A percentile compares a stretch with the other conserved stretches of the same genome.
Conservation (phyloP, 139 green algal species). For the Tetradesmus lagerheimii region DNA sequence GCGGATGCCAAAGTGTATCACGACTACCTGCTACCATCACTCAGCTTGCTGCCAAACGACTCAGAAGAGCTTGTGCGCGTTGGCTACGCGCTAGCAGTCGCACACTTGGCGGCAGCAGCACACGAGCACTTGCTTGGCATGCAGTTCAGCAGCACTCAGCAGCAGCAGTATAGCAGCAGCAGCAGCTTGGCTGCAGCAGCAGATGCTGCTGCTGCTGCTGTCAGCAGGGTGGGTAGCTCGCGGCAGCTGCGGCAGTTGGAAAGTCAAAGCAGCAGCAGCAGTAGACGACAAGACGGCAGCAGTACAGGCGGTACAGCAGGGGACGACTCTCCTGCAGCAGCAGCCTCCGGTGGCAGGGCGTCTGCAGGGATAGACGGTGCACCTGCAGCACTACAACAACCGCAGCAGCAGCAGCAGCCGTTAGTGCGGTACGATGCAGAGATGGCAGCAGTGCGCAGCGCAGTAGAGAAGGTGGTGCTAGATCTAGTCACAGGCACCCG, state of each 20-base stretch:
- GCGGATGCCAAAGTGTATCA: slow-evolving; percentile 74
- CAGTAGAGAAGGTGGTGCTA: slow-evolving; percentile 79
- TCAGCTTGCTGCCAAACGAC: slow-evolving; percentile 90
- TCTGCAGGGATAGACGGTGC: neutral
- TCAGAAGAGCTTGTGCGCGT: slow-evolving; percentile 89
- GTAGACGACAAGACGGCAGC: slow-evolving; percentile 31
- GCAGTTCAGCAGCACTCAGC: slow-evolving; percentile 55
- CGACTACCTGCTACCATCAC: slow-evolving; percentile 95
- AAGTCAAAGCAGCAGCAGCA: slow-evolving; percentile 11
- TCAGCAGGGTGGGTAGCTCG: neutral
- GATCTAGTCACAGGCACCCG: slow-evolving; percentile 84
- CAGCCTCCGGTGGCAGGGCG: neutral
- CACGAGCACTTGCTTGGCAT: slow-evolving; percentile 77
- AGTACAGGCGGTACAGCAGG: neutral
- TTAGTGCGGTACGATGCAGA: slow-evolving; percentile 69
- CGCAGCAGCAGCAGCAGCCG: neutral
- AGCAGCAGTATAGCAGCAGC: slow-evolving; percentile 19
- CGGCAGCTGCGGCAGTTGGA: neutral
- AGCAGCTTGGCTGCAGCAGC: neutral
- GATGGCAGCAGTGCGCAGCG: slow-evolving; percentile 61
- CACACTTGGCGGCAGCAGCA: slow-evolving; percentile 71
- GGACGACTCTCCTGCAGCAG: neutral
- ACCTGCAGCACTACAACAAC: neutral
- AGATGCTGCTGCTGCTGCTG: slow-evolving; percentile 32
- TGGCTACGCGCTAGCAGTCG: slow-evolving; percentile 72